Base-by-base conservation (phyloP, 345 rosid species). In the Trapa bicornis region DNA sequence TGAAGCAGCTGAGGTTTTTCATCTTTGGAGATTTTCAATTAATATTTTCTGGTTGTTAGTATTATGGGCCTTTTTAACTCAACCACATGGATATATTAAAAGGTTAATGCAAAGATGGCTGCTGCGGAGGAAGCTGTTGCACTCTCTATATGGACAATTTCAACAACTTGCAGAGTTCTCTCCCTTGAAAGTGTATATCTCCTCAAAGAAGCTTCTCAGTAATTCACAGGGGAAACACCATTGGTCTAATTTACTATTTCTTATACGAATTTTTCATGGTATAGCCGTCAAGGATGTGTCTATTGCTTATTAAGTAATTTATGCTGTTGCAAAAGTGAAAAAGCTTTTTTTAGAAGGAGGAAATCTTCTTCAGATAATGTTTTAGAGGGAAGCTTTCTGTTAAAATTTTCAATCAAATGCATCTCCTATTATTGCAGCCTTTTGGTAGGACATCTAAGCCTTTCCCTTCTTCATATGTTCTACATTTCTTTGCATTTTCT, bases 81-180 rank as follows among this genome's bases (percentile, higher is more conserved):
- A 43, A 38, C 22, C 7, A 13, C n/a, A 65, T 58, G 22, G 41
- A 75, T 65, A 75, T 66, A 76, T 64, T 72, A 65, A 72, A 83
- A 89, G 96, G 88, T 80, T 68, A 77, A 83, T 71, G 83, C 84
- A 50, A 85, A 80, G 79, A 74, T 91, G 76, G 82, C 89, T 70
- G 91, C 86, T 73, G 93, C 93, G 65, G 97, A 95, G 83, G 97
- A 91, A 80, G 93, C 96, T 72, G 76, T 84, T 79, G 81, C 96
- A 22, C 88, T 95, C 67, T 89, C 99, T 48, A 65, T 87, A 77
- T 95, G 96, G 97, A 89, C 99, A 68, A 87, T 91, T n/a, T 96
- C 97, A 75, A 86, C 97, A n/a, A 71, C 89, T 70, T 95, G 99
- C 57, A 88, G 99, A 65, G 83, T 86, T 74, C 87, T 95, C 71